Conservation (phyloP, 2,329 filamentous ascomycete genomes). For the Phialophora tarda region DNA sequence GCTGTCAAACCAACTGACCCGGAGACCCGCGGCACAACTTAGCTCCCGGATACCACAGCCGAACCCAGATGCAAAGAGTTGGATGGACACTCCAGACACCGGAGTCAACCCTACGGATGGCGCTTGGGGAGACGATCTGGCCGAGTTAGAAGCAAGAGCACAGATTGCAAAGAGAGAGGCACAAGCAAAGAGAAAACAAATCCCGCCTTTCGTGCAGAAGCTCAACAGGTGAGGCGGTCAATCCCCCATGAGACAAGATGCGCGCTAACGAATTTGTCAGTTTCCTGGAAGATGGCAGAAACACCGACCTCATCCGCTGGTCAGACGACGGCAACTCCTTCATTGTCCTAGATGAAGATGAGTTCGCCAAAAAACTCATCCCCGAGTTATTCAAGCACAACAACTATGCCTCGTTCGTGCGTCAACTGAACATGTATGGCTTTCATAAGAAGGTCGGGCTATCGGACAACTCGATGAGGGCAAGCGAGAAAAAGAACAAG, state of each 20-base stretch:
- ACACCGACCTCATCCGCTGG: conserved; percentile 95
- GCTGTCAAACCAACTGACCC: conserved; percentile 51
- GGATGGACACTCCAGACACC: conserved; percentile 48
- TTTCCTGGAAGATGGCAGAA: conserved; percentile 90
- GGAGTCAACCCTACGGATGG: conserved; percentile 49
- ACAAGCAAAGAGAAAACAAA: conserved; percentile 88
- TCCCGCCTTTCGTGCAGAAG: conserved; percentile 97
- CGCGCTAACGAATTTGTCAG: conserved; percentile 54
- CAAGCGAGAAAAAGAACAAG: conserved; percentile 95
- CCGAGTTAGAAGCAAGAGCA: conserved; percentile 79
- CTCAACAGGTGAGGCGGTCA: conserved; percentile 79
- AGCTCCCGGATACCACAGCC: conserved; percentile 22
- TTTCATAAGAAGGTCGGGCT: conserved; percentile 78
- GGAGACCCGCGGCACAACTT: conserved; percentile 48
- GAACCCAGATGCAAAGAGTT: conserved; percentile 38
- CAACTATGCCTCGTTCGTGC: conserved; percentile 78
- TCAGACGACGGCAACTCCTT: conserved; percentile 96
- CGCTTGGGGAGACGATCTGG: conserved; percentile 67
- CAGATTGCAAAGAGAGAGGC: conserved; percentile 84
- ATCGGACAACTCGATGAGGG: conserved; percentile 96
- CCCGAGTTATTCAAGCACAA: conserved; percentile 80
- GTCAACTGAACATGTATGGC: conserved; percentile 71
- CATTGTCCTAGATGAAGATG: conserved; percentile 94
- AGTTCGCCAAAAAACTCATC: conserved; percentile 75
- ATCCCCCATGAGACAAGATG: background rate